phyloP scores from a whole-genome alignment of 1,284 basidiomycete species.

The Inonotus obliquus region DNA sequence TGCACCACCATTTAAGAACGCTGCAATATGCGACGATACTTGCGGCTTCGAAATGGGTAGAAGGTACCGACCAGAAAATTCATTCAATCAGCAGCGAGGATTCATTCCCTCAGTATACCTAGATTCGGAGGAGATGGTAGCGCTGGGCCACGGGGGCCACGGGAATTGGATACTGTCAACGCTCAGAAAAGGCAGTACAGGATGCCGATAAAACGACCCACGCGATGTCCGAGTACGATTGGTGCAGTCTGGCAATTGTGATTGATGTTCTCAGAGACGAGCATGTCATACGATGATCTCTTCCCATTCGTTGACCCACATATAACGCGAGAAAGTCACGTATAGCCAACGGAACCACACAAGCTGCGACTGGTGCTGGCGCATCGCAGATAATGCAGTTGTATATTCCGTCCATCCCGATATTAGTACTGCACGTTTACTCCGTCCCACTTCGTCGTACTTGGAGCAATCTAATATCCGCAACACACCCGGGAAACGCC shows the following conservation, averaged over 20 bases:
- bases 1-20: too few species aligned
- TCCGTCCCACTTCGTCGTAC: conserved; percentile 20
- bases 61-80: too few species aligned
- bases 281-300: conserved; percentile 29
- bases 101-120: neutral
- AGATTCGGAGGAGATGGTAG: too few species aligned
- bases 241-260: too few species aligned
- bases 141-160: too few species aligned
- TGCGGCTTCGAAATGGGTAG: too few species aligned
- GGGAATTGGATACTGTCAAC: neutral
- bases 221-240: too few species aligned
- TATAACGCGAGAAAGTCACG: conserved; percentile 78
- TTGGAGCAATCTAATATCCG: conserved; percentile 28
- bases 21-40: too few species aligned
- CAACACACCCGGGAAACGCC: conserved; percentile 11
- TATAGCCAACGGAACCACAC: conserved; percentile 92
- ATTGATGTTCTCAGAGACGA: neutral
- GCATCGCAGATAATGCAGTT: conserved; percentile 66
- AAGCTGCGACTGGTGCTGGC: conserved; percentile 70
- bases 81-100: too few species aligned
- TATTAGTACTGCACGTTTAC: conserved; percentile 34
- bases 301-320: conserved; percentile 88
- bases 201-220: too few species aligned
- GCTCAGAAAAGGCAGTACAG: too few species aligned
- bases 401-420: conserved; percentile 54